Conservation (phyloP, 2,329 filamentous ascomycete species). For the Fusarium mangiferae region DNA sequence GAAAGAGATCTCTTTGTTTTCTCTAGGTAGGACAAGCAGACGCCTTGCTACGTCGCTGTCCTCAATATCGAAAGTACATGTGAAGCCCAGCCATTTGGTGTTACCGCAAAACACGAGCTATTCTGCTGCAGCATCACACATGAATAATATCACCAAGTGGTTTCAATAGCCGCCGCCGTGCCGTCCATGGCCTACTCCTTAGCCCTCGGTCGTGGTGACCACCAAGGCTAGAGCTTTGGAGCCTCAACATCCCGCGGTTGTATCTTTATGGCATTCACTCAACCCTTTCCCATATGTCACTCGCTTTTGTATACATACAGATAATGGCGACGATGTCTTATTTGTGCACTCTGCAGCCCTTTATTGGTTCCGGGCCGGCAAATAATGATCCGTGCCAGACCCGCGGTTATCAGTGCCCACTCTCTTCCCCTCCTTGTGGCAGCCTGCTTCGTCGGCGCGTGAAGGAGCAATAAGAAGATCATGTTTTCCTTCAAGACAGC, state of each 20-base stretch:
- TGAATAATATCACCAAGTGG: neutral
- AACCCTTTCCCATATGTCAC: neutral
- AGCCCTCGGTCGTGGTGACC: neutral
- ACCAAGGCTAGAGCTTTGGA: constrained; percentile 1
- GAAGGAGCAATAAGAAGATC: neutral
- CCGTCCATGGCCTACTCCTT: neutral
- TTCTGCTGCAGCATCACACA: neutral
- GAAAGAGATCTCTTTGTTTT: neutral
- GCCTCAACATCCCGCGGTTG: constrained; percentile 6
- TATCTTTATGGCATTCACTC: neutral
- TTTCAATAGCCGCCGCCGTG: constrained; percentile 10
- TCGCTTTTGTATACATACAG: neutral
- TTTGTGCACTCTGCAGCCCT: neutral
- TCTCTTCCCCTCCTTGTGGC: constrained; percentile 10
- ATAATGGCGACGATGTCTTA: neutral
- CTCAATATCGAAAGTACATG: constrained; percentile 1
- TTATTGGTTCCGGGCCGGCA: constrained; percentile 30
- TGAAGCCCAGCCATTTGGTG: constrained; percentile 11
- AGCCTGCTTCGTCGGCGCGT: neutral
- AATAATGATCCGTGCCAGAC: constrained; percentile 25
- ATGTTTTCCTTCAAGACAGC: neutral
- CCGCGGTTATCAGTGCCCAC: constrained; percentile 33
- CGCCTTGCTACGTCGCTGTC: constrained; percentile 7
- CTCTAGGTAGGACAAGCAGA: constrained; percentile 14
- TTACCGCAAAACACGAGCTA: constrained; percentile 29